Base-by-base conservation (phyloP, 2,329 filamentous ascomycete genomes). In the Aspergillus sp. region DNA sequence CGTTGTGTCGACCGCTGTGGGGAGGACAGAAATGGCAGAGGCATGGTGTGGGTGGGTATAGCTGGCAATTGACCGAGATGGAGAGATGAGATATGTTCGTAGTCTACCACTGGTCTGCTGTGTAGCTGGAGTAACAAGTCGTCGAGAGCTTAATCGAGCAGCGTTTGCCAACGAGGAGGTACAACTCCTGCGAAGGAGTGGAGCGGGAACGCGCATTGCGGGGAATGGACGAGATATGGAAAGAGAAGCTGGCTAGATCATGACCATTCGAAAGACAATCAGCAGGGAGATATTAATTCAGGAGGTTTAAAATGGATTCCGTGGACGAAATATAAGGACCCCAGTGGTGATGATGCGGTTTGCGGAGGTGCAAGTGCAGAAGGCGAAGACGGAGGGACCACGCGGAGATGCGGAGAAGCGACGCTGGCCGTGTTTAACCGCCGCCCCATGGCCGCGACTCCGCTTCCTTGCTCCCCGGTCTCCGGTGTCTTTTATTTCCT, bases 31-130 rank as follows among this genome's bases (percentile, higher is more conserved):
- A 61, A 97, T 88, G 55, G 91, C 89, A 61, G 85, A 85, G 36
- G 91, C 90, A 78, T 96, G 91, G 74, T 92, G 86, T 2, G 88
- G 85, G 60, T 91, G 85, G 8, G 89, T 90, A 74, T 96, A 93
- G 43, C 85, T 91, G 58, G 93, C 89, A 65, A 89, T 81, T 54
- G 78, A 68, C 53, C 83, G 55, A 17, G 34, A 26, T 5, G 24
- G 17, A 9, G 26, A 39, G 18, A 22, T n/a, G 5, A 7, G 67
- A 15, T 62, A 64, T 1, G 59, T 30, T 36, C 58, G 66, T 17
- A 45, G 22, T 56, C 24, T 45, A 41, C 44, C 26, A 48, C 48
- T 58, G 43, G 34, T 44, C 12, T 36, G 58, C 41, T 30, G 58
- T 18, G 36, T 30, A 48, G 26, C 58, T 48, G 51, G 62, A 36